A percentile compares a stretch with the other conserved stretches of the same genome.
phyloP scores from a whole-genome alignment of 352 stramenopile species.

The Phytophthora multivora region DNA sequence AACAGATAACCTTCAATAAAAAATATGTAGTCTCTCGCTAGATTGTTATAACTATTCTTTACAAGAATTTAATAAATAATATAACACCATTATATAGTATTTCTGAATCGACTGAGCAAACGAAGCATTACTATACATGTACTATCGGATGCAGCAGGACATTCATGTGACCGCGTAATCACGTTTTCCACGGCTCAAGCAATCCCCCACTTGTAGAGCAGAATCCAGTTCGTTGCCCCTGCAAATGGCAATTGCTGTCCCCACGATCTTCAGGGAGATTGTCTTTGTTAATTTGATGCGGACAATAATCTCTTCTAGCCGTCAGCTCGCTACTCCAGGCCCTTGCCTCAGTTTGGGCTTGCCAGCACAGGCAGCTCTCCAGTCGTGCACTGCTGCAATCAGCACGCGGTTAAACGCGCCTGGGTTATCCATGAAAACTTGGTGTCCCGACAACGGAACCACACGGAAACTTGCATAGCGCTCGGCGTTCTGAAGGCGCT shows the following conservation, averaged over 20 bases:
- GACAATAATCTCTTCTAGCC: neutral
- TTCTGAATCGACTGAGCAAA: no score
- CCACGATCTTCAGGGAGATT: neutral
- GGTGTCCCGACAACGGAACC: conserved; percentile 62
- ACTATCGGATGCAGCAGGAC: no score
- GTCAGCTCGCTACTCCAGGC: neutral
- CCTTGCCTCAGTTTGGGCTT: neutral
- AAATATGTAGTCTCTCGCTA: no score
- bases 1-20: neutral
- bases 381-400: conserved; percentile 33
- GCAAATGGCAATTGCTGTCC: no score
- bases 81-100: no score
- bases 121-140: neutral
- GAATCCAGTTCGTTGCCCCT: neutral
- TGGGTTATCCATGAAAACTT: conserved; percentile 82
- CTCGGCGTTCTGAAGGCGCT: conserved; percentile 38
- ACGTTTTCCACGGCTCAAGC: conserved; percentile 1
- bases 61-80: neutral
- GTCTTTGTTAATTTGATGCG: neutral
- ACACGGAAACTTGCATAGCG: conserved; percentile 59
- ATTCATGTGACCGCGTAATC: conserved; percentile 2
- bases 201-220: conserved; percentile 4
- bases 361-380: conserved; percentile 8
- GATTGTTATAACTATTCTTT: no score
- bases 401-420: conserved; percentile 65